Percentiles rank a stretch among this genome's conserved stretches.
These are phyloP conservation scores for Ascochyta koolunga DNA, from an alignment of 2,329 filamentous ascomycete genomes.

Conservation along the genomic window DNA sequence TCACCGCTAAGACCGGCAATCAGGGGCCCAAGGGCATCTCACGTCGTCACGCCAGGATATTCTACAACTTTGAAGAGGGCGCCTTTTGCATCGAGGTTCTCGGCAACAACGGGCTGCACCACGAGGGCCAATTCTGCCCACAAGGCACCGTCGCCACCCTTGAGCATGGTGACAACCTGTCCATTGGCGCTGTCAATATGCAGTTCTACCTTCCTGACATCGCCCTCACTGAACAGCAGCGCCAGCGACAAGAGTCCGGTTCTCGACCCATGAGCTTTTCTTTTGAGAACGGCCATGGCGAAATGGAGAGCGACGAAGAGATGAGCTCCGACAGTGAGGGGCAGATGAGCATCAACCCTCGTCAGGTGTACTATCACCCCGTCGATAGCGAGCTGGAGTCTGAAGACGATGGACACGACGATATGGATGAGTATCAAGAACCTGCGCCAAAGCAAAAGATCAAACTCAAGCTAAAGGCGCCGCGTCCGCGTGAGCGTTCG, in stretches of 20 bases:
- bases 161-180: constrained; percentile 68
- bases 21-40: constrained; percentile 76
- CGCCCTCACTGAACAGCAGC: constrained; percentile 56
- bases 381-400: constrained; percentile 34
- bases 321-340: constrained; percentile 42
- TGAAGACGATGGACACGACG: constrained; percentile 36
- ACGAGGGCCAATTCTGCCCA: constrained; percentile 33
- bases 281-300: constrained; percentile 68
- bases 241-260: constrained; percentile 57
- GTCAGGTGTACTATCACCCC: constrained; percentile 41
- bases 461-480: constrained; percentile 40
- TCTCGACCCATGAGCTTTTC: constrained; percentile 72
- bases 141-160: constrained; percentile 52
- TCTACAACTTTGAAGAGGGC: constrained; percentile 67
- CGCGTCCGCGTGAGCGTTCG: constrained; percentile 9
- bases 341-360: constrained; percentile 41
- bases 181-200: constrained; percentile 74
- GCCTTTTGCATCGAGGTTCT: constrained; percentile 70
- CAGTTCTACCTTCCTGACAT: constrained; percentile 68
- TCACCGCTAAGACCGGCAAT: constrained; percentile 51
- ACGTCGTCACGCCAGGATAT: constrained; percentile 73
- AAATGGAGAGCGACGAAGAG: constrained; percentile 58
- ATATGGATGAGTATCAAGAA: constrained; percentile 50
- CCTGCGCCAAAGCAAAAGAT: constrained; percentile 37
- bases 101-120: constrained; percentile 69